Evolutionary conservation across 345 rosid species (phyloP), one percentile per base, ranked within the genome.

Genomic region (Combretum micranthum): DNA sequence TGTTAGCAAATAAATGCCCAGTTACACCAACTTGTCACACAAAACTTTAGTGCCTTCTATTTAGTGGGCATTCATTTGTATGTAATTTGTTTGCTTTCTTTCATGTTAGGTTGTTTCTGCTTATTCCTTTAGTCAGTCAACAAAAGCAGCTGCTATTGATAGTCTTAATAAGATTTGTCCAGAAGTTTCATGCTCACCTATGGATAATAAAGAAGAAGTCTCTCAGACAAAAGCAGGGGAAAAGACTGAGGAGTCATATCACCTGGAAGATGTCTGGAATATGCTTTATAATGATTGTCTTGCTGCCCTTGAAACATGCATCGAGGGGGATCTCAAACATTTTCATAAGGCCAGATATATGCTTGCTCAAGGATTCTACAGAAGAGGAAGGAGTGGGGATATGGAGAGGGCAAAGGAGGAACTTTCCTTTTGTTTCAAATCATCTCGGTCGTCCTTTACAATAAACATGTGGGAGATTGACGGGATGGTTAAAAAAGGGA

Each of bases 381-480:
- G 64, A 72, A 83, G 87, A 75, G 89, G 84, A 50, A 73, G 74
- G 62, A 69, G 52, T 61, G 80, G 87, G 70, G 97, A 89, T 79
- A 60, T 86, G 74, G 97, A 81, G 79, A 86, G 76, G 75, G 93
- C 97, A 64, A 89, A 87, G 74, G 97, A 92, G 26, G 97, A 85
- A 67, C 91, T 93, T 58, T 80, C 97, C 42, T 93, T 93, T 72
- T 89, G 97, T 70, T 89, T 93, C 75, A 89, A 76, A 72, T 89
- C 99, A 52, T 85, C 91, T 55, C 80, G 97, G 55, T 93, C 99
- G 42, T 70, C 84, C 70, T 92, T 92, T 70, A 92, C 99, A 14
- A 86, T 92, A 76, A 83, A 89, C 64, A 89, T 89, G 99, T 93
- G 99, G 99, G 99, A 93, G 83, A 93, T 93, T 60, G 99, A 92